These are phyloP conservation scores for Candida boidinii DNA, from an alignment of 805 yeast genomes.

Conservation along the genomic window DNA sequence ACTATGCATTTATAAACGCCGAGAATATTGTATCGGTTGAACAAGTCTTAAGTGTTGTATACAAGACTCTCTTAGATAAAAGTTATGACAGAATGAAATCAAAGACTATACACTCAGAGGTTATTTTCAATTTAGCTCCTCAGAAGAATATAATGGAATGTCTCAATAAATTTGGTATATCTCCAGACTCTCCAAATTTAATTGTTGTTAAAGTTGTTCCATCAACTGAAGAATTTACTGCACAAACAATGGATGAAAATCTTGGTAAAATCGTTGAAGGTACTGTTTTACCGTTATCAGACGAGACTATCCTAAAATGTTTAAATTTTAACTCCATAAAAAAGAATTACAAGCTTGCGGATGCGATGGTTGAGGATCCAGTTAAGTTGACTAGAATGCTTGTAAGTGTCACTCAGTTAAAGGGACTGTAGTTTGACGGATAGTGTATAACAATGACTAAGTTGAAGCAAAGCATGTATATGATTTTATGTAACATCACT, in stretches of 20 bases:
- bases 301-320: slow-evolving; percentile 20
- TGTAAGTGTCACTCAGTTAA: slow-evolving; percentile 20
- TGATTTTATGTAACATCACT: no score
- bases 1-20: slow-evolving; percentile 62
- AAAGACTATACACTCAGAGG: slow-evolving; percentile 61
- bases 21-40: slow-evolving; percentile 47
- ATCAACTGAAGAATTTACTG: slow-evolving; percentile 5
- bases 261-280: slow-evolving; percentile 20
- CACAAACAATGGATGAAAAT: no score
- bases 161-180: slow-evolving; percentile 61
- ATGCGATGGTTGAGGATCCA: slow-evolving; percentile 8
- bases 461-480: no score
- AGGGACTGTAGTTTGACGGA: slow-evolving; percentile 13
- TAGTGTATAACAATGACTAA: no score
- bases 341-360: slow-evolving; percentile 19
- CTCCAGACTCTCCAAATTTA: slow-evolving; percentile 34
- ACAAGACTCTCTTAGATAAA: slow-evolving; percentile 50
- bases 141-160: slow-evolving; percentile 67
- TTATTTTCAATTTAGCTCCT: slow-evolving; percentile 62
- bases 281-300: slow-evolving; percentile 23
- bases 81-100: slow-evolving; percentile 45
- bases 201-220: slow-evolving; percentile 43
- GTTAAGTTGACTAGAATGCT: slow-evolving; percentile 15
- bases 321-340: slow-evolving; percentile 22
- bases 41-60: slow-evolving; percentile 52